phyloP scores from a whole-genome alignment of 1,139 yeast species.

The Taphrina deformans region DNA sequence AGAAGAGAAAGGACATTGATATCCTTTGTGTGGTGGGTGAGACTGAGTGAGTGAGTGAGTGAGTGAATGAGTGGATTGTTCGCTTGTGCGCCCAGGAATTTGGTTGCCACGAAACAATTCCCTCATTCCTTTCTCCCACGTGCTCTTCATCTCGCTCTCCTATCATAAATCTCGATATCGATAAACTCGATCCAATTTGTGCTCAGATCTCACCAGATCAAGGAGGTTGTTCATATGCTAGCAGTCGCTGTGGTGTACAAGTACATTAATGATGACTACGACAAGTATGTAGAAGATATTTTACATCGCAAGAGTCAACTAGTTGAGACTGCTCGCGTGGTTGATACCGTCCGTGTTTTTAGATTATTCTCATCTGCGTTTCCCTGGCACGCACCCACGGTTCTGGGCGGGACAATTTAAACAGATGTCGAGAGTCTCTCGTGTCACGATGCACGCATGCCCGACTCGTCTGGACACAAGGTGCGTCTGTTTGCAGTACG shows the following conservation, averaged over 20 bases:
- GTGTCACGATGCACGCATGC: too few relatives aligned
- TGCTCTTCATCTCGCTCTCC: background rate
- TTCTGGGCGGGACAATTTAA: conserved; percentile 33
- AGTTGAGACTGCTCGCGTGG: conserved; percentile 28
- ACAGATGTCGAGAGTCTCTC: conserved; percentile 25
- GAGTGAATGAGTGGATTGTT: background rate
- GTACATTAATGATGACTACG: too few relatives aligned
- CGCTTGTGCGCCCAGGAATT: background rate
- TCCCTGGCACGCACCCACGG: conserved; percentile 33
- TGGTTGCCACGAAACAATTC: background rate
- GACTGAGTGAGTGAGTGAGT: background rate
- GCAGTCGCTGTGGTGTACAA: too few relatives aligned
- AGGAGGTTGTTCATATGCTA: too few relatives aligned
- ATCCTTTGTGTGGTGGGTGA: background rate
- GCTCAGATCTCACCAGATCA: too few relatives aligned
- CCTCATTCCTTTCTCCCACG: background rate
- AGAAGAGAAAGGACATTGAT: background rate
- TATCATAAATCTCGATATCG: too few relatives aligned
- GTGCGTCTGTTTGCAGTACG: background rate
- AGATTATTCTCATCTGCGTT: conserved; percentile 27
- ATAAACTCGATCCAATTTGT: too few relatives aligned
- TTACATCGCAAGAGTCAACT: conserved; percentile 30
- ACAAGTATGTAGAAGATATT: conserved; percentile 17
- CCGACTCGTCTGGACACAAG: background rate
- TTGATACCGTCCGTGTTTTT: conserved; percentile 27